phyloP scores from a whole-genome alignment of 2,329 filamentous ascomycete species.

The Coniochaeta sp. region DNA sequence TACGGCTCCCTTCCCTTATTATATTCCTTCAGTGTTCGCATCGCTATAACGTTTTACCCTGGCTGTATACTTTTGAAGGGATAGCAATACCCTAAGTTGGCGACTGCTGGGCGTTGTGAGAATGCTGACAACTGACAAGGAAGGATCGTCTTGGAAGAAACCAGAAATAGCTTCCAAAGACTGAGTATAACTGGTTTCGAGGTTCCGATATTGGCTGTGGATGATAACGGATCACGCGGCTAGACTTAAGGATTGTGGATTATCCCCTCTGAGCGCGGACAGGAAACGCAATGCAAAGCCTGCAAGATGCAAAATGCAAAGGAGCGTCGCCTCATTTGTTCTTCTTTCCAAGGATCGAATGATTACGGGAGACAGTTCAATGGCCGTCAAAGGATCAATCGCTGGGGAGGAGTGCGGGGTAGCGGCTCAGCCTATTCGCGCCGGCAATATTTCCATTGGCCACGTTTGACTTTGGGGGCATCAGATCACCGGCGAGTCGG shows the following conservation, averaged over 20 bases:
- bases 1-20: no score
- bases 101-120: no score
- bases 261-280: no score
- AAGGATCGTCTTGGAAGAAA: no score
- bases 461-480: not conserved
- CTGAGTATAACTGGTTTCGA: no score
- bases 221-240: not conserved
- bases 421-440: not conserved
- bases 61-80: no score
- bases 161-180: no score
- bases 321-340: not conserved
- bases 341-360: not conserved
- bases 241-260: not conserved
- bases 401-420: not conserved
- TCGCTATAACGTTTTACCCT: no score
- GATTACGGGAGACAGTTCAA: slow-evolving; percentile 1
- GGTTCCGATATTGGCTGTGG: not conserved
- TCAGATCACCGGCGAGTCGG: not conserved
- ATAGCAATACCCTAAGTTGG: no score
- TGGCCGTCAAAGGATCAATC: not conserved
- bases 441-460: not conserved
- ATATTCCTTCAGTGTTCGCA: no score
- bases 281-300: not conserved
- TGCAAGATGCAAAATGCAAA: not conserved
- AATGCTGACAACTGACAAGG: no score